phyloP scores from a whole-genome alignment of 208 protist species.

The Polymyxa betae region DNA sequence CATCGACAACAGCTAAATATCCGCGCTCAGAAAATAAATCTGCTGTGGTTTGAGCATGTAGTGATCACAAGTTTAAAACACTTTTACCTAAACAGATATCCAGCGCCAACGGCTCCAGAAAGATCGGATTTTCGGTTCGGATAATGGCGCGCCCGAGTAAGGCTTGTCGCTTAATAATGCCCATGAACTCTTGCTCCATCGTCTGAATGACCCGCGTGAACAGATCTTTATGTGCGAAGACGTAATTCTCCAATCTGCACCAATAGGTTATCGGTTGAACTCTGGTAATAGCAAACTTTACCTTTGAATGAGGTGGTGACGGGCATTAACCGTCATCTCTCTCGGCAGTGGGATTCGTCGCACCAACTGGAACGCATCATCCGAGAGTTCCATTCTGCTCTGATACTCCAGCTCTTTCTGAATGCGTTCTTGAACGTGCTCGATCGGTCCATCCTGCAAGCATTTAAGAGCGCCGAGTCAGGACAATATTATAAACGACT shows the following conservation, averaged over 20 bases:
- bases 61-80: not conserved
- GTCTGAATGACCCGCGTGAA: not conserved
- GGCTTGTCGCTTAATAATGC: not conserved
- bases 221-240: not conserved
- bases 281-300: not conserved
- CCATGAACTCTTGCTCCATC: not conserved
- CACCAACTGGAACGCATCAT: not conserved
- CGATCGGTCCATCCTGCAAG: not conserved
- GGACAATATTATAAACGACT: too few relatives aligned
- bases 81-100: not conserved
- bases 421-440: not conserved
- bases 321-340: not conserved
- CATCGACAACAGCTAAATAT: not conserved
- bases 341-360: not conserved
- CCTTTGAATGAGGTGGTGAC: not conserved
- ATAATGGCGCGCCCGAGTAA: constrained; percentile 15
- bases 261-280: not conserved
- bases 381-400: not conserved
- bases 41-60: not conserved
- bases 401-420: not conserved
- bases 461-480: not conserved
- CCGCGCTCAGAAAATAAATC: not conserved
- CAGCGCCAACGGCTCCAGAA: not conserved
- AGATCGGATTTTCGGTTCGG: not conserved
- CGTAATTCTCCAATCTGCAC: not conserved